Conservation (phyloP, 257 asterid species). For the Solanum ossicruentum region DNA sequence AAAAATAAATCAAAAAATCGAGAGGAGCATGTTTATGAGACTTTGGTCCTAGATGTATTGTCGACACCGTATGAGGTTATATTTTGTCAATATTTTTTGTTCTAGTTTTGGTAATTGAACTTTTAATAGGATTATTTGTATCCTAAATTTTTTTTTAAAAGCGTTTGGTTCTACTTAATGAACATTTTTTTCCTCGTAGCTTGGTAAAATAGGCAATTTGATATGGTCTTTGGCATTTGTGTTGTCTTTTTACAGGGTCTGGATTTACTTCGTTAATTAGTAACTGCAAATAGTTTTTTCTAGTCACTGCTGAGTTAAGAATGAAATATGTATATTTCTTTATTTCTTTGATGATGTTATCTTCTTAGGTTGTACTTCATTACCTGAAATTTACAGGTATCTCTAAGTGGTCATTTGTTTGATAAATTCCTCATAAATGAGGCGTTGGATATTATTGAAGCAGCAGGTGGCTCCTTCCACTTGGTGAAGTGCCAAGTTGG, state of each 20-base stretch:
- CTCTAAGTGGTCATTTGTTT: slow-evolving; percentile 92
- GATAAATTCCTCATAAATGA: slow-evolving; percentile 83
- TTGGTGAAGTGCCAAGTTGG: slow-evolving; percentile 91
- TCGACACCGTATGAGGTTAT: background rate
- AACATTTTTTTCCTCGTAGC: background rate
- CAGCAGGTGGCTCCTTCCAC: slow-evolving; percentile 94
- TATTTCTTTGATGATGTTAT: background rate
- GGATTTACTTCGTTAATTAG: background rate
- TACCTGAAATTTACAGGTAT: slow-evolving; percentile 39
- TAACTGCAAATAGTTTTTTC: background rate
- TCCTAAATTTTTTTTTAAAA: background rate
- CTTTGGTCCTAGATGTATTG: background rate
- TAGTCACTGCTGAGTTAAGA: background rate
- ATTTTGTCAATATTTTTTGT: background rate
- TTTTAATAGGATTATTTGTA: background rate
- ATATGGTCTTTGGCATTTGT: background rate
- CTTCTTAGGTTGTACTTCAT: background rate
- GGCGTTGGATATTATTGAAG: slow-evolving; percentile 92
- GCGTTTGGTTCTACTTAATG: background rate
- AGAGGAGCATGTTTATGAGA: background rate
- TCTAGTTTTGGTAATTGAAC: background rate
- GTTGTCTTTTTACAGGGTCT: background rate
- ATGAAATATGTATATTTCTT: background rate
- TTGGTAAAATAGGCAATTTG: background rate
- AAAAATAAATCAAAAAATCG: background rate